phyloP scores from a whole-genome alignment of 345 rosid species.

The Pistacia integerrima region DNA sequence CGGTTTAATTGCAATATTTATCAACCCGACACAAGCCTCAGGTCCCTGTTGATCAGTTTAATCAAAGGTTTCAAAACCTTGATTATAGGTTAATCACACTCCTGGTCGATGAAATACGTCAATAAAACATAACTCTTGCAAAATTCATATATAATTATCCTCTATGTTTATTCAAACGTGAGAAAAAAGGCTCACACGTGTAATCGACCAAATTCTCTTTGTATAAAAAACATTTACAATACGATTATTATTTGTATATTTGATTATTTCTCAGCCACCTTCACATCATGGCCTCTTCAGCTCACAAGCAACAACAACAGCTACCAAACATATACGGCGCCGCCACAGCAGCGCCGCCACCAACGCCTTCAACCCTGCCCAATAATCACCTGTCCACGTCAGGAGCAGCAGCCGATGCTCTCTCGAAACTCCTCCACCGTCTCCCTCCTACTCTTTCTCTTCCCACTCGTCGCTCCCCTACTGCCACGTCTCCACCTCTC shows the following conservation, averaged over 20 bases:
- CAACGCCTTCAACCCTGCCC: constrained; percentile 65
- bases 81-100: too few species aligned
- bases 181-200: not conserved
- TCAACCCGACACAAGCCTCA: too few species aligned
- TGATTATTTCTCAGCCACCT: not conserved
- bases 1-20: too few species aligned
- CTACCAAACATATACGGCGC: constrained; percentile 42
- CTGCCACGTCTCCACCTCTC: constrained; percentile 39
- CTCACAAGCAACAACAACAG: constrained; percentile 47
- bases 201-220: not conserved
- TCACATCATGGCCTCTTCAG: constrained; percentile 46
- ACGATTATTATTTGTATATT: not conserved
- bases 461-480: constrained; percentile 47
- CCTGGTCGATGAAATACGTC: not conserved
- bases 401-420: constrained; percentile 49
- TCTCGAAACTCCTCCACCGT: constrained; percentile 69
- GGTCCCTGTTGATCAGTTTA: too few species aligned
- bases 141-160: not conserved
- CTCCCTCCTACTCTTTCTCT: constrained; percentile 77
- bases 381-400: constrained; percentile 37
- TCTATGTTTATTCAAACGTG: not conserved
- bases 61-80: too few species aligned
- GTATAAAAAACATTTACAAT: not conserved
- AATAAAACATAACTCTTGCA: not conserved
- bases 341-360: constrained; percentile 80